phyloP scores from a whole-genome alignment of 495 filamentous ascomycete genomes.

The Aspergillus cavernicola region DNA sequence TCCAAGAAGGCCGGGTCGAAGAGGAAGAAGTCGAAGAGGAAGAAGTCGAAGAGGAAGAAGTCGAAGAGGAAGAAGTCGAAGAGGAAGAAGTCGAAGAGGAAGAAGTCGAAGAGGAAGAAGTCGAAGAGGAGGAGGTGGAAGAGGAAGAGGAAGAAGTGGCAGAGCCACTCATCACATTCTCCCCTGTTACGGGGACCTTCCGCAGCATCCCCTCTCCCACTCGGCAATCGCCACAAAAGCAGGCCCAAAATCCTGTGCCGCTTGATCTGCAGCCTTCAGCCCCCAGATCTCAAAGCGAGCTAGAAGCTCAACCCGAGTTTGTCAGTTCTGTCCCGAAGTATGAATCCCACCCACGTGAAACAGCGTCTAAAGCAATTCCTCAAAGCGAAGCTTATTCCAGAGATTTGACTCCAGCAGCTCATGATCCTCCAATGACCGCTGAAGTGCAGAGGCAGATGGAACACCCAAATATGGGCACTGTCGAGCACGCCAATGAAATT shows the following conservation, averaged over 20 bases:
- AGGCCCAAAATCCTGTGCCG: conserved; percentile 10
- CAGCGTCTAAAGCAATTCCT: conserved; percentile 9
- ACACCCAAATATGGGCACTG: background rate
- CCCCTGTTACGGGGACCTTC: conserved; percentile 49
- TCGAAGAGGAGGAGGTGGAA: background rate
- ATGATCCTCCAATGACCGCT: conserved; percentile 9
- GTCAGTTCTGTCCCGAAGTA: conserved; percentile 15
- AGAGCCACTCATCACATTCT: conserved; percentile 43
- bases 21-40: conserved; percentile 18
- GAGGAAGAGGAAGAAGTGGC: conserved; percentile 20
- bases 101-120: conserved; percentile 23
- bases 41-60: conserved; percentile 15
- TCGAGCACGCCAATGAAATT: conserved; percentile 9
- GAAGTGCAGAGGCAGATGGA: conserved; percentile 9
- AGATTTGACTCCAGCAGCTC: conserved; percentile 10
- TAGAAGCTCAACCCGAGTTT: background rate
- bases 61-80: background rate
- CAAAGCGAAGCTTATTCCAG: conserved; percentile 11
- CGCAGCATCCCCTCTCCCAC: conserved; percentile 41
- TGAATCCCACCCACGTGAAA: conserved; percentile 8
- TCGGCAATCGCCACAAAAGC: conserved; percentile 23
- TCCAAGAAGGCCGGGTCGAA: background rate
- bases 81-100: conserved; percentile 10
- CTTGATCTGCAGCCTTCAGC: conserved; percentile 7
- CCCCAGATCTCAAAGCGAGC: conserved; percentile 2